Conservation (phyloP, 1,284 basidiomycete species). For the Caloboletus inedulis region DNA sequence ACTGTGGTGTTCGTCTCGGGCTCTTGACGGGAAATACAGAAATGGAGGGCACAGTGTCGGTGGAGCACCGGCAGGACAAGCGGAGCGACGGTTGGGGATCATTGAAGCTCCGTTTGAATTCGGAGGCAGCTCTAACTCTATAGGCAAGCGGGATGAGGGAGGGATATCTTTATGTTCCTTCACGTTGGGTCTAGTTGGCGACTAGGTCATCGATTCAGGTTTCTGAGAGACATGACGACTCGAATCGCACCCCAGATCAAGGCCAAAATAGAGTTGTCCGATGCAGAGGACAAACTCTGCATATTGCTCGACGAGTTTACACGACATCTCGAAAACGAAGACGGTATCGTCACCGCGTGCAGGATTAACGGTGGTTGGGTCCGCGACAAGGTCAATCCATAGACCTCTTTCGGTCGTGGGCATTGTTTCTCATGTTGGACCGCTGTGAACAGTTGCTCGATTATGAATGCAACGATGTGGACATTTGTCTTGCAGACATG, state of each 20-base stretch:
- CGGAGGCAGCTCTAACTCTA: not conserved
- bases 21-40: not conserved
- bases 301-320: slow-evolving; percentile 68
- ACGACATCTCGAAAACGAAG: slow-evolving; percentile 46
- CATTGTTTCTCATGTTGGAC: slow-evolving; percentile 13
- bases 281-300: slow-evolving; percentile 58
- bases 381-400: slow-evolving; percentile 82
- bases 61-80: slow-evolving; percentile 21
- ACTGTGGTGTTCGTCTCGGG: slow-evolving; percentile 9
- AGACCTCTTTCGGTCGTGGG: slow-evolving; percentile 6
- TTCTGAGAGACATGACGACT: slow-evolving; percentile 27
- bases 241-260: slow-evolving; percentile 32
- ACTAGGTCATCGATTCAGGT: slow-evolving; percentile 5
- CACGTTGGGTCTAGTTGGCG: slow-evolving; percentile 8
- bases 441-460: slow-evolving; percentile 67
- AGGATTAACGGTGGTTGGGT: slow-evolving; percentile 97
- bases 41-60: slow-evolving; percentile 11
- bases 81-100: slow-evolving; percentile 11
- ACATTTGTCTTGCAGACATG: slow-evolving; percentile 86
- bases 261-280: slow-evolving; percentile 48
- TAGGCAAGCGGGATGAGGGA: not conserved
- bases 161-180: slow-evolving; percentile 7
- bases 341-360: slow-evolving; percentile 61
- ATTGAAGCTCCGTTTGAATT: slow-evolving; percentile 29
- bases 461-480: slow-evolving; percentile 86